A percentile compares a stretch with the other conserved stretches of the same genome.
Evolutionary conservation across 306 rosid genomes (phyloP).

Genomic region (Benincasa hispida): DNA sequence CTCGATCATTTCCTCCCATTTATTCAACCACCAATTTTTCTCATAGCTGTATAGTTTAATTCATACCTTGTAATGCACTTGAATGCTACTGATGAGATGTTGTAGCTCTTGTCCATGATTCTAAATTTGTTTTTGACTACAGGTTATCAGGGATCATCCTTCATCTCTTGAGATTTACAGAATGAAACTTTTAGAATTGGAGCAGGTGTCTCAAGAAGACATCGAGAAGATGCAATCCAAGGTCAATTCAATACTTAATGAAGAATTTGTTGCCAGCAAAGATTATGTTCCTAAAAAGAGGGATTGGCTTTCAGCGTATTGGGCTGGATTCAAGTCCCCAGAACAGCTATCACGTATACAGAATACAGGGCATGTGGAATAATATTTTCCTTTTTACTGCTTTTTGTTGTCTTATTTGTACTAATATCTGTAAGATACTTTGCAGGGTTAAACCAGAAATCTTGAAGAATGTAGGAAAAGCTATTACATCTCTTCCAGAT

Average conservation of each 20-base stretch:
- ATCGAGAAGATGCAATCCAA: constrained; percentile 55
- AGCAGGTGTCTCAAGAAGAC: constrained; percentile 54
- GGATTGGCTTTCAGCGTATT: constrained; percentile 95
- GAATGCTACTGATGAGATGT: not conserved
- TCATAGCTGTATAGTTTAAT: not conserved
- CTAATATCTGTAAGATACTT: constrained; percentile 1
- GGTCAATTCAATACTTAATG: constrained; percentile 64
- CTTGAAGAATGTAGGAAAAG: constrained; percentile 81
- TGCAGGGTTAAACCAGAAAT: constrained; percentile 86
- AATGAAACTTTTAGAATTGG: constrained; percentile 64
- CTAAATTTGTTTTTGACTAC: constrained; percentile 6
- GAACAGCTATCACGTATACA: constrained; percentile 85
- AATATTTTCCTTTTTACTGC: constrained; percentile 5
- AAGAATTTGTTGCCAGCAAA: constrained; percentile 80
- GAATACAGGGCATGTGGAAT: constrained; percentile 65
- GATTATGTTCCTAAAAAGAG: constrained; percentile 72
- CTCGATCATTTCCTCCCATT: not conserved
- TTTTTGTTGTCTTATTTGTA: not conserved
- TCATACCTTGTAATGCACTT: not conserved
- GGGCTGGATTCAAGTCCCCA: constrained; percentile 92
- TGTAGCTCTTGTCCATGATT: not conserved
- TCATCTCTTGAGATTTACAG: constrained; percentile 73
- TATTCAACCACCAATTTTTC: not conserved
- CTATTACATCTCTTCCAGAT: constrained; percentile 64
- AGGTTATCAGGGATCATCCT: constrained; percentile 80